These are phyloP conservation scores for Sporisorium iseilematis-ciliati DNA, from an alignment of 1,284 basidiomycete species.

Conservation along the genomic window DNA sequence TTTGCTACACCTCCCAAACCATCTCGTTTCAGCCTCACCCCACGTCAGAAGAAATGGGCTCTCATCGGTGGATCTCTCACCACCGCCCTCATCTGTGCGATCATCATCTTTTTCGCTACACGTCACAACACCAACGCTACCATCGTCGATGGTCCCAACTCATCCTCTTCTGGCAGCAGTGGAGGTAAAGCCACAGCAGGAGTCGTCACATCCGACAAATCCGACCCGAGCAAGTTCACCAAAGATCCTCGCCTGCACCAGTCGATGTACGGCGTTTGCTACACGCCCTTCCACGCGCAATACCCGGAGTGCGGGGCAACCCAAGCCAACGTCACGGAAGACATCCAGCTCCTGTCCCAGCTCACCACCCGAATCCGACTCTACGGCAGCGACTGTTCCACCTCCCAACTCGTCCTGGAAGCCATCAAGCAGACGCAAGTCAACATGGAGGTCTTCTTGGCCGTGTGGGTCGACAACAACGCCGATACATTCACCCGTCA, in stretches of 20 bases:
- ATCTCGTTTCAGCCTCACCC: slow-evolving; percentile 21
- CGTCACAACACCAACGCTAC: slow-evolving; percentile 34
- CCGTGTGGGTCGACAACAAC: slow-evolving; percentile 80
- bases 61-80: slow-evolving; percentile 26
- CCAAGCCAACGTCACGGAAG: slow-evolving; percentile 71
- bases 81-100: slow-evolving; percentile 33
- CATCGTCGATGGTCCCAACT: slow-evolving; percentile 13
- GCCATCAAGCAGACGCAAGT: slow-evolving; percentile 90
- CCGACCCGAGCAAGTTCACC: slow-evolving; percentile 77
- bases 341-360: slow-evolving; percentile 71
- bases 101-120: slow-evolving; percentile 48
- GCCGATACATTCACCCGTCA: slow-evolving; percentile 80
- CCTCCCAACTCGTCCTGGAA: slow-evolving; percentile 75
- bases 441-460: slow-evolving; percentile 86
- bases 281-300: slow-evolving; percentile 59
- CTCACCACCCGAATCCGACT: slow-evolving; percentile 66
- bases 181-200: slow-evolving; percentile 21
- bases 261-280: slow-evolving; percentile 73
- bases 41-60: slow-evolving; percentile 31
- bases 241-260: slow-evolving; percentile 77
- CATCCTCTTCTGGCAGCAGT: neutral
- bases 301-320: slow-evolving; percentile 71
- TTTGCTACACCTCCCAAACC: slow-evolving; percentile 15
- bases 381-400: slow-evolving; percentile 73
- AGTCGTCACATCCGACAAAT: slow-evolving; percentile 70